Conservation (phyloP, 257 asterid genomes). For the Petrea volubilis region DNA sequence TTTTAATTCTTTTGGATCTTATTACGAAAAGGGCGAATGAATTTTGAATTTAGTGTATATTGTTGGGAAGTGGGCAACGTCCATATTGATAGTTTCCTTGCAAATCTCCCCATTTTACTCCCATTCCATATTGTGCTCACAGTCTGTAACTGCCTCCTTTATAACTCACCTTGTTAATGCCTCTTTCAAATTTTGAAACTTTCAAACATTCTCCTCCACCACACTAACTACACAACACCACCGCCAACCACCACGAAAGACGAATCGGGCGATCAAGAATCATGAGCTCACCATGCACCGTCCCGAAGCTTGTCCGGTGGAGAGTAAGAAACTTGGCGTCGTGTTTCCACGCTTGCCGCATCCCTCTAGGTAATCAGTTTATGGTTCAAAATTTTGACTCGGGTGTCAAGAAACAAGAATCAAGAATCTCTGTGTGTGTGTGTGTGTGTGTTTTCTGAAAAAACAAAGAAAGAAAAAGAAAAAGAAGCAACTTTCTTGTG, state of each 20-base stretch:
- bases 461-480: too few relatives aligned
- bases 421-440: too few relatives aligned
- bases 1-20: too few relatives aligned
- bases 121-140: slow-evolving; percentile 31
- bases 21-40: too few relatives aligned
- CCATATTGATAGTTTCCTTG: slow-evolving; percentile 34
- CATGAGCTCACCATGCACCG: slow-evolving; percentile 52
- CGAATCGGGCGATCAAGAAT: neutral
- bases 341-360: slow-evolving; percentile 52
- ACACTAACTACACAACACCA: too few relatives aligned
- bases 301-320: slow-evolving; percentile 44
- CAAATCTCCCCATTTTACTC: slow-evolving; percentile 49
- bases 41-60: slow-evolving; percentile 18
- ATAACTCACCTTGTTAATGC: slow-evolving; percentile 27
- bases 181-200: slow-evolving; percentile 22
- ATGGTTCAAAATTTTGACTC: too few relatives aligned
- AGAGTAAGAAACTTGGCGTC: slow-evolving; percentile 50
- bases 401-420: too few relatives aligned
- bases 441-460: too few relatives aligned
- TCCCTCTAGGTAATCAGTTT: slow-evolving; percentile 45
- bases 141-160: slow-evolving; percentile 35
- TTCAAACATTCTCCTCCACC: slow-evolving; percentile 1
- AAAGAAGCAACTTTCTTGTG: too few relatives aligned
- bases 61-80: slow-evolving; percentile 11
- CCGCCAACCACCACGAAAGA: neutral